Evolutionary conservation across 2,329 filamentous ascomycete species (phyloP), one percentile per base, ranked within the genome.

Genomic region (Xylogone sp.): DNA sequence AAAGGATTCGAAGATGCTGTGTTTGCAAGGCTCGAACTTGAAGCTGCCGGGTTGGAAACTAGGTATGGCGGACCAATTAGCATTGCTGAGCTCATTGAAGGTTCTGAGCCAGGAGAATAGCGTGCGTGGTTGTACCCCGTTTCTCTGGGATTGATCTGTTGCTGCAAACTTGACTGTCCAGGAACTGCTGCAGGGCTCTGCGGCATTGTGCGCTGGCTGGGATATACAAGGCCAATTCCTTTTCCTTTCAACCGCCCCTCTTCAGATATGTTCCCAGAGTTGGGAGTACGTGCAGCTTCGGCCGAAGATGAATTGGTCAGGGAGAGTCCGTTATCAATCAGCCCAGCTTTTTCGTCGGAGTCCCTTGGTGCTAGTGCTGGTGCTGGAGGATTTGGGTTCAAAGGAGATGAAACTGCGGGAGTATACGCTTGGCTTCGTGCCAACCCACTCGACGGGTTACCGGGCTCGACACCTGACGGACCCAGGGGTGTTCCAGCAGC

Each of bases 71-170:
- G 39, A 19, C 16, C 46, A 47, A 22, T 29, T 22, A 21, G 9
- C 13, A 16, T 24, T 20, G 29, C 42, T 21, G 31, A n/a, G 16
- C 22, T 34, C 18, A 22, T 39, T 18, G 50, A 43, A 48, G 42
- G 3, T 31, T 42, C 53, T 13, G 50, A 27, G 42, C 16, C 46
- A 16, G 42, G 31, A 9, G 62, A 62, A 49, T 67, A 68, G 29
- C 65, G 54, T 5, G 65, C 66, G 50, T 64, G 67, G 52, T 65
- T 63, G 34, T 52, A 53, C 8, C 65, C 63, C 9, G 67, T 27
- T 53, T 65, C 59, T 42, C 52, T 52, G 21, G 64, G 31, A 21
- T 42, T 34, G 12, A 51, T 50, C 27, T 56, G 31, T 24, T 51
- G 42, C 21, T 29, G 18, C 21, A 46, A 7, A 3, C 43, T 24